Base-by-base conservation (phyloP, 352 stramenopile genomes). In the Pythium brachiatum region DNA sequence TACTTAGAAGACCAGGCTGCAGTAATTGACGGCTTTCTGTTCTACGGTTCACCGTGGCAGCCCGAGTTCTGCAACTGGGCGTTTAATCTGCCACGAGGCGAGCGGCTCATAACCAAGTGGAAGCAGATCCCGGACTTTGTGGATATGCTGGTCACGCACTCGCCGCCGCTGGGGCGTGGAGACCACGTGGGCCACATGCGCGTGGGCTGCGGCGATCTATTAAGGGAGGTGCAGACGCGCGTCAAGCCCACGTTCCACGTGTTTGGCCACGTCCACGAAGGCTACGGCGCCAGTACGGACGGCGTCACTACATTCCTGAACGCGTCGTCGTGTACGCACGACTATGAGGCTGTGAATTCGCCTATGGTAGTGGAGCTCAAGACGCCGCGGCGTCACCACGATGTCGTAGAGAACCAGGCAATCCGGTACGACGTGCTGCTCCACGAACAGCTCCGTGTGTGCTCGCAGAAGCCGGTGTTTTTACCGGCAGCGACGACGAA, bases 261-360 rank as follows among this genome's bases (percentile, higher is more conserved):
- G 11, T 97, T 96, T 72, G 91, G 91, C 2, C 91, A 97, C 57
- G 90, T 97, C 50, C 91, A 97, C 58, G 85, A 97, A 72, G 82
- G 79, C 32, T 92, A 94, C 62, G 91, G 91, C 38, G 65, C 69
- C 12, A 87, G 72, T 18, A 76, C 60, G 11, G 81, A 95, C 70
- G 84, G 82, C 25, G 61, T 64, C 2, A 97, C 90, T 13, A 81
- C 89, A 0, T 97, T 85, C 66, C 74, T 97, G 32, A 97, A 97
- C 60, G 88, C 88, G 5, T 91, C 87, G 4, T 76, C 75, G 3
- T 94, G 82, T 46, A 93, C 77, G 12, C 77, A 89, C 64, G 72
- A 88, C 57, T 92, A 94, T 71, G 76, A 90, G 38, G 80, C 84
- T 2, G 70, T 86, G 47, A 90, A 94, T 53, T 54, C 75, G 9